Conservation (phyloP, 73 alveolate species). For the Urostyla sp. region DNA sequence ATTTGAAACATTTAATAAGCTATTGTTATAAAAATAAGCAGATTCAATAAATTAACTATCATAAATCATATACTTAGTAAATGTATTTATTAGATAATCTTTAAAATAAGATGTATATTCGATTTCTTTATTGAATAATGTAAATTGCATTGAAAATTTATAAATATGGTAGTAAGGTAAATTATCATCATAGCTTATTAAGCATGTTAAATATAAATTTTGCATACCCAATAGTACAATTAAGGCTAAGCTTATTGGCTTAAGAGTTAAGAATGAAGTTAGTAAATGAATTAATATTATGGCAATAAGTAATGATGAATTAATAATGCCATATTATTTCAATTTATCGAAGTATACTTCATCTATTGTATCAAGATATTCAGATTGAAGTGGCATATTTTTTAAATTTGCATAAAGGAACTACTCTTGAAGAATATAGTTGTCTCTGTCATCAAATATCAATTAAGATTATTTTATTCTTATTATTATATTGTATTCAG, state of each 20-base stretch:
- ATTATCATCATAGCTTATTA: not conserved
- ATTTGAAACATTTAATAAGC: not conserved
- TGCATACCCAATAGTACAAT: not conserved
- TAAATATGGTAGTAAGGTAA: not conserved
- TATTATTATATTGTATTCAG: no score
- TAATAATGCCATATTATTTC: no score
- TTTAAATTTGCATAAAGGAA: no score
- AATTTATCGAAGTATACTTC: no score
- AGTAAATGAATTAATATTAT: not conserved
- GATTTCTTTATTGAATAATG: not conserved
- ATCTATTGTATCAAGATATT: no score
- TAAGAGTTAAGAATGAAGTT: not conserved
- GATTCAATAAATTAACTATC: not conserved
- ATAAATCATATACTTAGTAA: constrained; percentile 6
- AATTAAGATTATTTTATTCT: no score
- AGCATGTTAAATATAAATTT: not conserved
- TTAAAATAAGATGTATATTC: not conserved
- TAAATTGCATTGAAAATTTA: not conserved
- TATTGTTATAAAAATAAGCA: constrained; percentile 9
- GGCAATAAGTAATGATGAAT: no score
- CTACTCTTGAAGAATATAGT: no score
- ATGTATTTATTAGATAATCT: constrained; percentile 15
- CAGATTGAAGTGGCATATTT: no score
- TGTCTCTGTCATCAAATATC: no score
- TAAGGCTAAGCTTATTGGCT: not conserved